Evolutionary conservation across 2,329 filamentous ascomycete genomes (phyloP).

Genomic region (Clarireedia homoeocarpa): DNA sequence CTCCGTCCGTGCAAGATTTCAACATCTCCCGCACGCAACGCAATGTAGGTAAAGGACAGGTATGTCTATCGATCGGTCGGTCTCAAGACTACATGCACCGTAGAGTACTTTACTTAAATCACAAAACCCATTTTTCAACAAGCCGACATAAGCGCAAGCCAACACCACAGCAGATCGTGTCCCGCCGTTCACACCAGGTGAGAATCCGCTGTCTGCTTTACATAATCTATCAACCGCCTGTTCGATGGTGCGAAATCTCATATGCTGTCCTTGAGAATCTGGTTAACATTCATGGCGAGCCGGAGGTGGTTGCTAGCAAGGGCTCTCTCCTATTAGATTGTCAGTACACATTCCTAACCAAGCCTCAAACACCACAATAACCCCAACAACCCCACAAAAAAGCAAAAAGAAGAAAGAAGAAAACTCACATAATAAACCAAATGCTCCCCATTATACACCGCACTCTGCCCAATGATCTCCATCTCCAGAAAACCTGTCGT

Average conservation of each 20-base stretch:
- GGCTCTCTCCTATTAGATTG: not conserved
- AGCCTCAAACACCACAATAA: not conserved
- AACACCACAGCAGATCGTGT: not conserved
- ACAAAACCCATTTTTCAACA: too few relatives aligned
- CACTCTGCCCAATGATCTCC: conserved; percentile 41
- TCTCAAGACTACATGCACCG: too few relatives aligned
- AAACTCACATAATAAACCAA: conserved; percentile 41
- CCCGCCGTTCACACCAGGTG: not conserved
- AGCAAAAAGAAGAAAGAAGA: not conserved
- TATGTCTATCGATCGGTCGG: too few relatives aligned
- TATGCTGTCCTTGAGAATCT: not conserved
- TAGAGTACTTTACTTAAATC: too few relatives aligned
- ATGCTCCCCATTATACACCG: conserved; percentile 39
- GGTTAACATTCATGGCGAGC: not conserved
- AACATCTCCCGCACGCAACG: too few relatives aligned
- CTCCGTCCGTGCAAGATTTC: too few relatives aligned
- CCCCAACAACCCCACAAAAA: not conserved
- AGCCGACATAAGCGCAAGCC: too few relatives aligned
- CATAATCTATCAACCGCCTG: not conserved
- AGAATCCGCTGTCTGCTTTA: not conserved
- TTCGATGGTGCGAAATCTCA: not conserved
- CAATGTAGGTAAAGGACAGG: too few relatives aligned
- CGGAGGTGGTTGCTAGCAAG: not conserved
- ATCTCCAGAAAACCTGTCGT: conserved; percentile 40
- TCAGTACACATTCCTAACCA: not conserved